A percentile compares a stretch with the other conserved stretches of the same genome.
Evolutionary conservation across 306 rosid species (phyloP).

Genomic region (Cicer pinnatifidum): DNA sequence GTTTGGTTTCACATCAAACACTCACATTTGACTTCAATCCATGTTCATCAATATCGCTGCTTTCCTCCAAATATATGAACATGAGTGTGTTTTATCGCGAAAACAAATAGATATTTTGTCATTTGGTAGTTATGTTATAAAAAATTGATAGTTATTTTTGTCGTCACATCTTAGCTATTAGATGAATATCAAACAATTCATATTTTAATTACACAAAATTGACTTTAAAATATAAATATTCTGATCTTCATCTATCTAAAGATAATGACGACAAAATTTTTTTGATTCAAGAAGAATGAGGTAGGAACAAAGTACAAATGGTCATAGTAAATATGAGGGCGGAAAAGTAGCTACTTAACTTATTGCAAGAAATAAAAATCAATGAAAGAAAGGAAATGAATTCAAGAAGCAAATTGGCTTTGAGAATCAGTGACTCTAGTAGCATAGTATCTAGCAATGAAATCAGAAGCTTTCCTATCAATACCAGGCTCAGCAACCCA

Average conservation of each 20-base stretch:
- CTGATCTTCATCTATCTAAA: not conserved
- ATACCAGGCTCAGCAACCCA: constrained; percentile 86
- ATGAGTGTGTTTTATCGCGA: not conserved
- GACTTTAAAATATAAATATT: not conserved
- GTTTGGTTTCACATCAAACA: not conserved
- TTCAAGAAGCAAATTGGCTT: constrained; percentile 47
- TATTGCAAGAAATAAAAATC: constrained; percentile 5
- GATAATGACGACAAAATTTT: not conserved
- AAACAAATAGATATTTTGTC: not conserved
- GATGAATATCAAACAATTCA: not conserved
- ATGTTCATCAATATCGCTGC: not conserved
- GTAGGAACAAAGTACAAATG: constrained; percentile 5
- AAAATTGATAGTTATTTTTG: not conserved
- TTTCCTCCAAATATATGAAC: not conserved
- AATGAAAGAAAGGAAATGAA: not conserved
- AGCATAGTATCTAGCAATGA: constrained; percentile 71
- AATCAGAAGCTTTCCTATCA: constrained; percentile 71
- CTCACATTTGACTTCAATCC: not conserved
- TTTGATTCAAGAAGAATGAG: not conserved
- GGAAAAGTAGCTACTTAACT: not conserved
- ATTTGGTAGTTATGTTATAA: not conserved
- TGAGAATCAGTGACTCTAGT: constrained; percentile 60
- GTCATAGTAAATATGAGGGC: constrained; percentile 10
- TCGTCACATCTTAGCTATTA: not conserved
- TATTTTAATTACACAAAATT: not conserved